These are phyloP conservation scores for Cyanodermella asteris DNA, from an alignment of 2,329 filamentous ascomycete genomes.

Conservation along the genomic window DNA sequence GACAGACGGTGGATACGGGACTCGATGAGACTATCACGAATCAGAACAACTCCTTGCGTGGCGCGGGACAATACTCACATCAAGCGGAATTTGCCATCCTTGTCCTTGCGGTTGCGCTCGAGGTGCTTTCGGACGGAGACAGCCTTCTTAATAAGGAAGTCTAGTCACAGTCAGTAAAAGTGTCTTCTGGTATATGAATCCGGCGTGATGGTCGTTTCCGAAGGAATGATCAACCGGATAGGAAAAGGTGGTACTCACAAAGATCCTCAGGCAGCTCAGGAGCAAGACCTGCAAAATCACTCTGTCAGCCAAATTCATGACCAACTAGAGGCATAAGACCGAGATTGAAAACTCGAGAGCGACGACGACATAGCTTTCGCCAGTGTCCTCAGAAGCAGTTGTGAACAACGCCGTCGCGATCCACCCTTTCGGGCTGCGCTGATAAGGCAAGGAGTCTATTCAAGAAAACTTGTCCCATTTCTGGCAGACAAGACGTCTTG, in stretches of 20 bases:
- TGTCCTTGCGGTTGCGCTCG: constrained; percentile 99
- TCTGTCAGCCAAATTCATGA: constrained; percentile 79
- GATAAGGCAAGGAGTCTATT: no score
- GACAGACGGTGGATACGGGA: constrained; percentile 99
- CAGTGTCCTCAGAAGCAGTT: no score
- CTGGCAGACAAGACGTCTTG: no score
- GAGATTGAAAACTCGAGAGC: no score
- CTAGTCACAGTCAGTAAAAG: background rate
- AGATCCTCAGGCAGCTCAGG: constrained; percentile 98
- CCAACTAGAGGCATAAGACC: constrained; percentile 74
- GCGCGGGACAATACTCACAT: no score
- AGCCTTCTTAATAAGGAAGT: no score
- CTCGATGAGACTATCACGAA: constrained; percentile 99
- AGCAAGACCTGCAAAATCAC: constrained; percentile 86
- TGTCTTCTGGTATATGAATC: background rate
- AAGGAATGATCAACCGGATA: background rate
- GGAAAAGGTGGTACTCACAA: background rate
- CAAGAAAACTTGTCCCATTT: no score
- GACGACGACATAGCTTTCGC: no score
- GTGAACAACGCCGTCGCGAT: no score
- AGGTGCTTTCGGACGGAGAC: constrained; percentile 99
- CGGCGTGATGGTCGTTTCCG: background rate
- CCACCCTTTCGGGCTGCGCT: no score
- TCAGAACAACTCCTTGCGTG: no score
- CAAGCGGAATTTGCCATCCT: constrained; percentile 99